Conservation (phyloP, 345 rosid species). For the Populus davidiana region DNA sequence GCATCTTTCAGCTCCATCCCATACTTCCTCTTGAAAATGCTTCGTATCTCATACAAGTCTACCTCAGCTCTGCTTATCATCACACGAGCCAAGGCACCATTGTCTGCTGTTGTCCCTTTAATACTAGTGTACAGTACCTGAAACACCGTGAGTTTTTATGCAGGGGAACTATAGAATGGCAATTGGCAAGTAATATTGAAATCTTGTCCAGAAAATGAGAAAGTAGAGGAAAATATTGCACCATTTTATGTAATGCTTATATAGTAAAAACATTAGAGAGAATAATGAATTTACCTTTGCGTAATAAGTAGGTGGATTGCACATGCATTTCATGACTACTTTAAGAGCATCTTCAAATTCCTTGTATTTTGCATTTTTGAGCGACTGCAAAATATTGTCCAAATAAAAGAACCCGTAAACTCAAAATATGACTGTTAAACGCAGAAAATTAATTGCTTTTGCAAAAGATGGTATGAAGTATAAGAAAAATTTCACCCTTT, state of each 20-base stretch:
- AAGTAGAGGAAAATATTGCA: too few relatives aligned
- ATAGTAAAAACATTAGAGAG: too few relatives aligned
- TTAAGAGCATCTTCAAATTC: constrained; percentile 46
- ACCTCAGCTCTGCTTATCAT: constrained; percentile 51
- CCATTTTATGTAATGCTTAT: too few relatives aligned
- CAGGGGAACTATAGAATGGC: too few relatives aligned
- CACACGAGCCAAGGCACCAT: constrained; percentile 36
- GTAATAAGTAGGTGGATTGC: constrained; percentile 40
- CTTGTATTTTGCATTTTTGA: constrained; percentile 31
- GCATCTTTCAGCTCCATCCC: constrained; percentile 41
- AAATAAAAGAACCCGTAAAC: not conserved
- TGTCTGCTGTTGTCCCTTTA: constrained; percentile 31
- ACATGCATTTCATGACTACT: constrained; percentile 50
- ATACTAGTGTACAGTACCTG: constrained; percentile 40
- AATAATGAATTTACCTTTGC: constrained; percentile 42
- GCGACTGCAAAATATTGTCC: constrained; percentile 29
- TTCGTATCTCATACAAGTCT: constrained; percentile 49
- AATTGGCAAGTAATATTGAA: too few relatives aligned
- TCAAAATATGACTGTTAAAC: not conserved
- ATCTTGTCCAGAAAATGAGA: too few relatives aligned
- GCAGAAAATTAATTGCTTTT: too few relatives aligned
- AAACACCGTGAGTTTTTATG: not conserved
- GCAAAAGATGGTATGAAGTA: not conserved
- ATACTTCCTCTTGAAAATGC: constrained; percentile 39
- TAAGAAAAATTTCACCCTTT: not conserved